phyloP scores from a whole-genome alignment of 192 early-diverging fungal species.

The Coemansia reversa region DNA sequence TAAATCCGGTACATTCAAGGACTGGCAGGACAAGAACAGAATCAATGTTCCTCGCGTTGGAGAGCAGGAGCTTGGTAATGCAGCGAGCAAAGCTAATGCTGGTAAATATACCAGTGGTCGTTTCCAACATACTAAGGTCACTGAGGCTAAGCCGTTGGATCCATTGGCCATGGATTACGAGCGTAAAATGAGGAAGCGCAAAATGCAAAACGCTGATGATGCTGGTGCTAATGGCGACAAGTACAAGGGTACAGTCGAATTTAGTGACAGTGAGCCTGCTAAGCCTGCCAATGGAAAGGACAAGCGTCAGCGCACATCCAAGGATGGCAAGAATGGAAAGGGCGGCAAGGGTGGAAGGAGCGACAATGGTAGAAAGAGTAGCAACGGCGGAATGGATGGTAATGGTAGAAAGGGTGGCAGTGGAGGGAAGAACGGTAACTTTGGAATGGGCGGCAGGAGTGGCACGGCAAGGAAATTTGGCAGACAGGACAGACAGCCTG shows the following conservation, averaged over 20 bases:
- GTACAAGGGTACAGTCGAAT: slow-evolving; percentile 51
- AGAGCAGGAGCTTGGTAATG: slow-evolving; percentile 72
- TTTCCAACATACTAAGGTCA: slow-evolving; percentile 78
- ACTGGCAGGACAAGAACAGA: slow-evolving; percentile 91
- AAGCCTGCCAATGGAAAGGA: background rate
- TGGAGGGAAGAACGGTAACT: slow-evolving; percentile 40
- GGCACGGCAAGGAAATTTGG: background rate
- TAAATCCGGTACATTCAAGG: slow-evolving; percentile 81
- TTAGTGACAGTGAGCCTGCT: slow-evolving; percentile 22
- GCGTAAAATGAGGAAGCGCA: slow-evolving; percentile 62
- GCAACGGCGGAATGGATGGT: slow-evolving; percentile 31
- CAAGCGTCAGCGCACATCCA: slow-evolving; percentile 2
- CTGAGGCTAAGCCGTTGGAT: slow-evolving; percentile 70
- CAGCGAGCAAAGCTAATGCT: slow-evolving; percentile 35
- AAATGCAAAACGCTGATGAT: slow-evolving; percentile 31
- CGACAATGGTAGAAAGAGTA: slow-evolving; percentile 36
- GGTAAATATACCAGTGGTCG: slow-evolving; percentile 54
- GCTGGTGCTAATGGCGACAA: slow-evolving; percentile 33
- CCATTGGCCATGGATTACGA: slow-evolving; percentile 65
- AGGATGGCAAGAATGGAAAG: slow-evolving; percentile 24
- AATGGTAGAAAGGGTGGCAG: background rate
- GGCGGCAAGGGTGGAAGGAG: background rate
- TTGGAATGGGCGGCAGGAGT: slow-evolving; percentile 14
- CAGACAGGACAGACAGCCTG: slow-evolving; percentile 18
- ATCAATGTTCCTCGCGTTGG: slow-evolving; percentile 77